Percentiles rank a stretch among this genome's conserved stretches.
These are phyloP conservation scores for Neolentinus lepideus DNA, from an alignment of 1,284 basidiomycete genomes.

Conservation along the genomic window DNA sequence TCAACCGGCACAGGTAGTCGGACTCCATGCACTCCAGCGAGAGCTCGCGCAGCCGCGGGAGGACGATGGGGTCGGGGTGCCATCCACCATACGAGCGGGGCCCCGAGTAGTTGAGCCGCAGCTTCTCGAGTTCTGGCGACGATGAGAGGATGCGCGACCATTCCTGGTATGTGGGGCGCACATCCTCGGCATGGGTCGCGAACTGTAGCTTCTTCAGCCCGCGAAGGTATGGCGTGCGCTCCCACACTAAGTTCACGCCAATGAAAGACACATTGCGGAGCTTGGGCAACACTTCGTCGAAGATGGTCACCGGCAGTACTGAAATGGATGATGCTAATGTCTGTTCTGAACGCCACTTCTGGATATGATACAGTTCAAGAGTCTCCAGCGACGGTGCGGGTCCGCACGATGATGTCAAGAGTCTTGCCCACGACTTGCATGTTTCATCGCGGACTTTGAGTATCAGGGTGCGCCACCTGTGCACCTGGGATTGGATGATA, in stretches of 20 bases:
- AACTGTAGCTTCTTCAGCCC: slow-evolving; percentile 44
- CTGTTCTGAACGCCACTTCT: slow-evolving; percentile 41
- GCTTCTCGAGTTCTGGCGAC: slow-evolving; percentile 37
- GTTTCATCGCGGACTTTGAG: slow-evolving; percentile 49
- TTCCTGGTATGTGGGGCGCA: slow-evolving; percentile 42
- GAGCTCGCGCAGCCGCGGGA: slow-evolving; percentile 36
- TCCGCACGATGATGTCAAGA: slow-evolving; percentile 38
- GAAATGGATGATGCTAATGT: slow-evolving; percentile 45
- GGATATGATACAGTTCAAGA: slow-evolving; percentile 57
- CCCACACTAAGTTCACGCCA: slow-evolving; percentile 58
- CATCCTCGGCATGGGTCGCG: slow-evolving; percentile 50
- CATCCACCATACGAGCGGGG: slow-evolving; percentile 27
- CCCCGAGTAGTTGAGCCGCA: slow-evolving; percentile 52
- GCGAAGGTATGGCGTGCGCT: slow-evolving; percentile 40
- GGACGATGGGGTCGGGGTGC: slow-evolving; percentile 24
- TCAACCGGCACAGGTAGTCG: slow-evolving; percentile 35
- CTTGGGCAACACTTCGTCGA: slow-evolving; percentile 39
- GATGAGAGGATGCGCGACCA: slow-evolving; percentile 44
- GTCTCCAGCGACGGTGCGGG: slow-evolving; percentile 44
- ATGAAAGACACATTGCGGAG: slow-evolving; percentile 49
- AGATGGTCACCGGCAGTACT: slow-evolving; percentile 47
- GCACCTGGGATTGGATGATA: slow-evolving; percentile 39
- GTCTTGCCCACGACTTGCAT: slow-evolving; percentile 45
- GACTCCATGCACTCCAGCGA: slow-evolving; percentile 47
- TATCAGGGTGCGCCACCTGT: slow-evolving; percentile 47